Conservation (phyloP, 2,329 filamentous ascomycete genomes). For the Epichloe typhina region DNA sequence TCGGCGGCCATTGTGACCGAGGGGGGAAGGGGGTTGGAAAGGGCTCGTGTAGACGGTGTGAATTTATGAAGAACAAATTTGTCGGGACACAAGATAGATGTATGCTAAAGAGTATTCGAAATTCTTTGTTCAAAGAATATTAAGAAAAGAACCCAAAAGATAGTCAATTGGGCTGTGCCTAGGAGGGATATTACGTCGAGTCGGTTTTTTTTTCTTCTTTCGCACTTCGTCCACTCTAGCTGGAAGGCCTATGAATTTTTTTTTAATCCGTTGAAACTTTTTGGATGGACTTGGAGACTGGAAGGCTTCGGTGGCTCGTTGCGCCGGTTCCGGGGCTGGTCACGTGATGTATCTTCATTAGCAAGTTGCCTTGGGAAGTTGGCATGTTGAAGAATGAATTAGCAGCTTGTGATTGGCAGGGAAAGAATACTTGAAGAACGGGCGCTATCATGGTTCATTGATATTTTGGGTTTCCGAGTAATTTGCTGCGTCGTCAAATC, state of each 20-base stretch:
- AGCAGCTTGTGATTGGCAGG: background rate
- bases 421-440: background rate
- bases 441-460: background rate
- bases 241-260: slow-evolving; percentile 19
- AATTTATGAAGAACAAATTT: no score
- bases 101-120: background rate
- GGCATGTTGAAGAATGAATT: background rate
- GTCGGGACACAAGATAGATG: background rate
- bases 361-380: background rate
- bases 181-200: background rate
- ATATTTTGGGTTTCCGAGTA: background rate
- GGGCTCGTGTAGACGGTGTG: no score
- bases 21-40: no score
- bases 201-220: background rate
- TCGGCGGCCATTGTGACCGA: slow-evolving; percentile 31
- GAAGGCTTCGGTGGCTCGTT: slow-evolving; percentile 16
- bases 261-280: slow-evolving; percentile 17
- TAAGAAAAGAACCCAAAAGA: background rate
- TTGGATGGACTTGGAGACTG: slow-evolving; percentile 15
- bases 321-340: slow-evolving; percentile 16
- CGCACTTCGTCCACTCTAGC: slow-evolving; percentile 6
- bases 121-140: background rate
- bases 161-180: slow-evolving; percentile 11
- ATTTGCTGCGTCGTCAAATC: no score
- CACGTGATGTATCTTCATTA: slow-evolving; percentile 4